These are phyloP conservation scores for Yamadazyma atmosphaerica DNA, from an alignment of 1,139 yeast species.

Conservation along the genomic window DNA sequence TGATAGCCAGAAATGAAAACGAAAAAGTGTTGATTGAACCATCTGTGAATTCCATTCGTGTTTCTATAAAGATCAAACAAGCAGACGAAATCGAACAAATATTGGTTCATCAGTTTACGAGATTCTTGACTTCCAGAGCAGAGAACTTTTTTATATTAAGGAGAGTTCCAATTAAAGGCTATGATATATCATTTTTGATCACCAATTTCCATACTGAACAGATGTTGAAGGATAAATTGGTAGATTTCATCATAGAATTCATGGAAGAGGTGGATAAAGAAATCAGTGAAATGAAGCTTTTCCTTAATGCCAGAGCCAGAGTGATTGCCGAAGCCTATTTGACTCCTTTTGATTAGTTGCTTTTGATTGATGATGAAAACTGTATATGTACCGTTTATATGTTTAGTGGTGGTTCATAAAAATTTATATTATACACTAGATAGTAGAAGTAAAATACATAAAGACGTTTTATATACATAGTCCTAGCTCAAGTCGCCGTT, in stretches of 20 bases:
- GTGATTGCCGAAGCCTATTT: slow-evolving; percentile 95
- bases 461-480: background rate
- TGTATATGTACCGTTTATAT: too few relatives aligned
- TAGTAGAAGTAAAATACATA: too few relatives aligned
- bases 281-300: slow-evolving; percentile 96
- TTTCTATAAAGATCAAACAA: slow-evolving; percentile 90
- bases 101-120: slow-evolving; percentile 88
- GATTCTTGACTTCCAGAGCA: slow-evolving; percentile 93
- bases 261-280: slow-evolving; percentile 99
- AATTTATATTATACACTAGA: too few relatives aligned
- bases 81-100: slow-evolving; percentile 97
- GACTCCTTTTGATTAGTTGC: slow-evolving; percentile 62
- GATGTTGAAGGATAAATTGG: slow-evolving; percentile 92
- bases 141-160: slow-evolving; percentile 90
- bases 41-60: slow-evolving; percentile 85
- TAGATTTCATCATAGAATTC: slow-evolving; percentile 94
- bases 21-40: slow-evolving; percentile 93
- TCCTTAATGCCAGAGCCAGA: slow-evolving; percentile 96
- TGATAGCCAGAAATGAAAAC: slow-evolving; percentile 89
- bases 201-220: slow-evolving; percentile 95
- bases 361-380: too few relatives aligned
- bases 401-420: too few relatives aligned
- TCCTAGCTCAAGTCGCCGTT: slow-evolving; percentile 4
- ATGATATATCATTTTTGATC: slow-evolving; percentile 88
- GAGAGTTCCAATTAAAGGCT: slow-evolving; percentile 87